Percentiles rank a stretch among this genome's conserved stretches.
These are phyloP conservation scores for Fraxinus xanthoxyloides DNA, from an alignment of 305 asterid genomes.

Conservation along the genomic window DNA sequence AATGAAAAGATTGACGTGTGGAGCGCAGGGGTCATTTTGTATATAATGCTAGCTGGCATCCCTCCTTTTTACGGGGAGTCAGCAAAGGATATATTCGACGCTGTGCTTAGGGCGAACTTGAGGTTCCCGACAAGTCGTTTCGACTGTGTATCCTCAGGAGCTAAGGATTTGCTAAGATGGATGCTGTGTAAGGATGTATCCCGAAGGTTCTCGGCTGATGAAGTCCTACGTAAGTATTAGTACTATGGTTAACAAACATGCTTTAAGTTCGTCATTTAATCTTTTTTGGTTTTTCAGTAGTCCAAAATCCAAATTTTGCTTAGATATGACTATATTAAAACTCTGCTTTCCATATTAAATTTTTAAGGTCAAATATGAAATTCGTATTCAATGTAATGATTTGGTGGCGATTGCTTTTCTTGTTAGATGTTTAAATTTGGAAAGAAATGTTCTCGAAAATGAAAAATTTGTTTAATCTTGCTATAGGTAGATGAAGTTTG, in stretches of 20 bases:
- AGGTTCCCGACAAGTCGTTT: constrained; percentile 62
- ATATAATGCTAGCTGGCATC: constrained; percentile 72
- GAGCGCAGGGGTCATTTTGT: constrained; percentile 83
- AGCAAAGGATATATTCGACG: constrained; percentile 53
- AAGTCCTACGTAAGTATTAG: constrained; percentile 61
- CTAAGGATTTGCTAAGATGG: constrained; percentile 71
- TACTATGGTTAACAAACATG: not conserved
- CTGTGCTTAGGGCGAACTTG: constrained; percentile 65
- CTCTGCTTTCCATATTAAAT: not conserved
- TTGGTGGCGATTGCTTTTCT: not conserved
- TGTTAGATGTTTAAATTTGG: not conserved
- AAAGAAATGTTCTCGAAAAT: not conserved
- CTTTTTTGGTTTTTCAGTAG: not conserved
- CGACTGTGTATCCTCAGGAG: constrained; percentile 50
- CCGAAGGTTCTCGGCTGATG: constrained; percentile 68
- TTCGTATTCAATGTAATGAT: not conserved
- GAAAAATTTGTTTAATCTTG: too few relatives aligned
- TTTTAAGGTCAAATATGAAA: not conserved
- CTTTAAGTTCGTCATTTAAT: not conserved
- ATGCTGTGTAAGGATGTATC: constrained; percentile 67
- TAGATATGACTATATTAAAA: not conserved
- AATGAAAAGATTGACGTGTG: constrained; percentile 74
- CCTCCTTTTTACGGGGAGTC: constrained; percentile 85
- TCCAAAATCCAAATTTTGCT: not conserved
- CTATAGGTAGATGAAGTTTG: too few relatives aligned